A percentile compares a stretch with the other conserved stretches of the same genome.
phyloP scores from a whole-genome alignment of 208 protist species.

The Trypanosoma boissoni region DNA sequence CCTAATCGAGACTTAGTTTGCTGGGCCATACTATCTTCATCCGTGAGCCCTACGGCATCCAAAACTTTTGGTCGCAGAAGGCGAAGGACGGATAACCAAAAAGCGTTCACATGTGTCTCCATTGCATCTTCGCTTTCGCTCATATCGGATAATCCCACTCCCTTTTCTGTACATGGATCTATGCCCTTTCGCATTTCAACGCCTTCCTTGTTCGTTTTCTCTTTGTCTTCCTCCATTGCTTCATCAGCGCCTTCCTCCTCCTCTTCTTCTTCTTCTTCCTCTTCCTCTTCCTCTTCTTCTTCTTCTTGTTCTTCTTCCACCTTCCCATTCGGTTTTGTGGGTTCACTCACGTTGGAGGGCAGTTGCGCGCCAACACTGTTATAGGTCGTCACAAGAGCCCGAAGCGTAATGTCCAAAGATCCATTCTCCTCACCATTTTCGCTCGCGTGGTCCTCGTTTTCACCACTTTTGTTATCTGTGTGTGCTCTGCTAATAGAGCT shows the following conservation, averaged over 20 bases:
- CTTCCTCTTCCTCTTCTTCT: background rate
- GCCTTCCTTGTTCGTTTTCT: background rate
- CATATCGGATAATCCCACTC: no score
- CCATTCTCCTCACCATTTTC: background rate
- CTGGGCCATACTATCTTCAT: background rate
- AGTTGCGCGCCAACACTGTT: background rate
- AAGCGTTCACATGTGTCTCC: constrained; percentile 16
- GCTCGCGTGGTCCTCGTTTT: background rate
- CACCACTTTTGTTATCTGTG: background rate
- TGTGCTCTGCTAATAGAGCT: background rate
- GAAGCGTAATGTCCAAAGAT: background rate
- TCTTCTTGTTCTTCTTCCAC: background rate
- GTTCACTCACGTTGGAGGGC: background rate
- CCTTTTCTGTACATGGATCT: no score
- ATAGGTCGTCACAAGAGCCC: background rate
- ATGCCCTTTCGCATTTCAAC: background rate
- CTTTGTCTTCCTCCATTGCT: background rate
- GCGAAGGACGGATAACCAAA: constrained; percentile 24
- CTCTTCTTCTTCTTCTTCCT: background rate
- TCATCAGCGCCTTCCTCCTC: background rate
- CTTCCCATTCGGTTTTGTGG: background rate
- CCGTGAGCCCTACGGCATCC: background rate
- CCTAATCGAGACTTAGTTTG: background rate
- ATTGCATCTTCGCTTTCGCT: no score
- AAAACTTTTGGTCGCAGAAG: constrained; percentile 14